phyloP scores from a whole-genome alignment of 345 rosid species.

The Cardiospermum halicacabum region DNA sequence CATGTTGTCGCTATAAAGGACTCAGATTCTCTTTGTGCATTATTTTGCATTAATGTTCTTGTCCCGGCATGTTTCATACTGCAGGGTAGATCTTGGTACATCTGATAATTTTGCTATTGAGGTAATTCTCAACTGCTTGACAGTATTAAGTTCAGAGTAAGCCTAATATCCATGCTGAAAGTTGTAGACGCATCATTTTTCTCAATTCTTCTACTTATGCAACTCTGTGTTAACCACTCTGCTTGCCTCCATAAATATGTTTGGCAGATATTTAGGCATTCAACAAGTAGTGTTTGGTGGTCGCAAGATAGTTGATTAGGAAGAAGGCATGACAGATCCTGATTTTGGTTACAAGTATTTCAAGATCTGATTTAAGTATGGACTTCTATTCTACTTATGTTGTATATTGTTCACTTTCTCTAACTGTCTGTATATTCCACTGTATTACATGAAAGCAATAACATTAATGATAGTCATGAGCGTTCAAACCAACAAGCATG shows the following conservation, averaged over 20 bases:
- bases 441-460: not conserved
- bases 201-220: not conserved
- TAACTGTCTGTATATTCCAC: too few relatives aligned
- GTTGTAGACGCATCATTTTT: not conserved
- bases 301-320: conserved; percentile 81
- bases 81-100: conserved; percentile 96
- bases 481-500: not conserved
- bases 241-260: not conserved
- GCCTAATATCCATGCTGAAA: conserved; percentile 6
- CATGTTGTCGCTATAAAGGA: not conserved
- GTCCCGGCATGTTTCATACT: not conserved
- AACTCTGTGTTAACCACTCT: not conserved
- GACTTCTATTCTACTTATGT: not conserved
- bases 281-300: conserved; percentile 90
- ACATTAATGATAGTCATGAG: not conserved
- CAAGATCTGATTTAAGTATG: conserved; percentile 47
- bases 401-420: not conserved
- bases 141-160: conserved; percentile 92
- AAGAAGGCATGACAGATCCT: conserved; percentile 79
- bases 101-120: conserved; percentile 78
- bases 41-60: not conserved
- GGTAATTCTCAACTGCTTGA: conserved; percentile 81
- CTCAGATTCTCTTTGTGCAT: not conserved
- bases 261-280: conserved; percentile 68
- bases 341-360: conserved; percentile 78